Conservation (phyloP, 345 rosid genomes). For the Salix arbutifolia region DNA sequence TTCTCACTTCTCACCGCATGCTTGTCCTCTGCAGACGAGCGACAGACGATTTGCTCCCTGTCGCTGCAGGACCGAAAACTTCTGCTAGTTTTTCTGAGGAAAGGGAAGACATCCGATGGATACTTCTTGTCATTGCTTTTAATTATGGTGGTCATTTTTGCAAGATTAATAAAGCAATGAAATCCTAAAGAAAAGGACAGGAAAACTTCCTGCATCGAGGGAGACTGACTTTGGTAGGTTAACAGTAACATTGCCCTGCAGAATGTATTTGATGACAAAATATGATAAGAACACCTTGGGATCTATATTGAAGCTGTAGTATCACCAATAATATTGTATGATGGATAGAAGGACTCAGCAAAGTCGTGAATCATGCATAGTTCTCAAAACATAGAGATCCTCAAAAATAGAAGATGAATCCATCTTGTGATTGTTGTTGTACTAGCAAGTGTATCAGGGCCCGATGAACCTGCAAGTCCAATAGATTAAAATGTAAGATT, state of each 20-base stretch:
- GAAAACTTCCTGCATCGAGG: too few relatives aligned
- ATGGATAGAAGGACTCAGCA: neutral
- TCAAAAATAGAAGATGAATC: neutral
- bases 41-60: neutral
- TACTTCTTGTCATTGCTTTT: neutral
- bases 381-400: neutral
- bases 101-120: neutral
- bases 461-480: neutral
- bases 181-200: neutral
- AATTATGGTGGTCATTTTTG: neutral
- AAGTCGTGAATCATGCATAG: neutral
- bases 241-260: neutral
- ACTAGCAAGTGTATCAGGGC: neutral
- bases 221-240: too few relatives aligned
- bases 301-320: neutral
- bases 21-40: neutral
- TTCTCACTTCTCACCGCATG: neutral
- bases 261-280: neutral
- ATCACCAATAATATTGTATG: neutral
- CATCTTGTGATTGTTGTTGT: neutral
- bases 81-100: neutral
- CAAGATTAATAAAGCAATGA: neutral
- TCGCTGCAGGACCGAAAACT: neutral
- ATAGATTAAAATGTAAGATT: neutral
- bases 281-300: neutral